Evolutionary conservation across 352 stramenopile species (phyloP).

Genomic region (Phytopythium cucurbitacearum): DNA sequence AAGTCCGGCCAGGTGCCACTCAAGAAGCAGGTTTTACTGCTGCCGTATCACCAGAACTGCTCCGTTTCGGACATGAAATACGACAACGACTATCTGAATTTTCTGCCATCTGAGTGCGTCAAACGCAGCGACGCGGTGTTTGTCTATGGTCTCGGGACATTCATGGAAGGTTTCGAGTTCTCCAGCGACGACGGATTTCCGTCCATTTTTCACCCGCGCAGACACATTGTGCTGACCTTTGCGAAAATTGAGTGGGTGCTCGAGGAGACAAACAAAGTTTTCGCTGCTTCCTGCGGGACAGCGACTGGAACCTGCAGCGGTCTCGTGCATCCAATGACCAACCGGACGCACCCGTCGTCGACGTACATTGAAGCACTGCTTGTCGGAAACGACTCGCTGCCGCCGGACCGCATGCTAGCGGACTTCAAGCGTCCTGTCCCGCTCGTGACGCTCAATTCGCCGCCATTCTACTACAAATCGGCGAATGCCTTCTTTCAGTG

Average conservation of each 20-base stretch:
- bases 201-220: conserved; percentile 17
- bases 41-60: conserved; percentile 38
- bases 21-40: conserved; percentile 31
- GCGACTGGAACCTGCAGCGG: conserved; percentile 14
- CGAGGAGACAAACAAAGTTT: conserved; percentile 21
- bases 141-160: conserved; percentile 26
- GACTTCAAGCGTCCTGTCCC: conserved; percentile 23
- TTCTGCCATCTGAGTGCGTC: conserved; percentile 18
- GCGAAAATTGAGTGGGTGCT: conserved; percentile 27
- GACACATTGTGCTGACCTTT: conserved; percentile 29
- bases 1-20: conserved; percentile 20
- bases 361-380: conserved; percentile 15
- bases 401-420: conserved; percentile 8
- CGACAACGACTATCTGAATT: conserved; percentile 27
- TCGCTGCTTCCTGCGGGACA: conserved; percentile 21
- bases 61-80: conserved; percentile 28
- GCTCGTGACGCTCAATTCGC: conserved; percentile 22
- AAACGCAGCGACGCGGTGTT: conserved; percentile 22
- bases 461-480: conserved; percentile 16
- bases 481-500: conserved; percentile 16
- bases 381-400: conserved; percentile 19
- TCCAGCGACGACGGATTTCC: conserved; percentile 5
- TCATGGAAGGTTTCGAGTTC: conserved; percentile 20
- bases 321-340: conserved; percentile 17
- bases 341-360: conserved; percentile 5